Conservation (phyloP, 2,329 filamentous ascomycete genomes). For the Metarhizium humberi region DNA sequence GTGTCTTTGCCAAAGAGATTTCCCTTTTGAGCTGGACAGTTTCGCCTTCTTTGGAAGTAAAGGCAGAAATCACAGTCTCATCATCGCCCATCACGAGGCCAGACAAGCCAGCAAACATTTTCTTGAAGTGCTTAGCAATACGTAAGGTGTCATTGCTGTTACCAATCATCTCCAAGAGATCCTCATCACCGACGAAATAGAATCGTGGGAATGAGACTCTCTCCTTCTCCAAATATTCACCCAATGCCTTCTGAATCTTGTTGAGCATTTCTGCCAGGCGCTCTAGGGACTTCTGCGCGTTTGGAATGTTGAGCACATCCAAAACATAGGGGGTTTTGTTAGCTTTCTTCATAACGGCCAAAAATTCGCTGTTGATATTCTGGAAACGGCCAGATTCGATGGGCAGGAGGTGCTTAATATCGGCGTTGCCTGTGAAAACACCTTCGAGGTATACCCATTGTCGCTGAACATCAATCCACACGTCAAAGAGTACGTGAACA, state of each 20-base stretch:
- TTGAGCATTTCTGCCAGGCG: slow-evolving; percentile 92
- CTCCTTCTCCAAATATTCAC: slow-evolving; percentile 97
- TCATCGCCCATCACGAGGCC: slow-evolving; percentile 80
- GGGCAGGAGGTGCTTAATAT: slow-evolving; percentile 95
- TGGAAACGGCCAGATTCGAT: slow-evolving; percentile 96
- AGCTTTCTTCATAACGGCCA: slow-evolving; percentile 99
- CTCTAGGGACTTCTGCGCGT: slow-evolving; percentile 92
- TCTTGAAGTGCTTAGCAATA: slow-evolving; percentile 97
- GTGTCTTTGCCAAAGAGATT: slow-evolving; percentile 86
- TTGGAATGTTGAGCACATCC: slow-evolving; percentile 90
- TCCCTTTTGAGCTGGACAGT: slow-evolving; percentile 79
- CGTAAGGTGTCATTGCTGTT: slow-evolving; percentile 97
- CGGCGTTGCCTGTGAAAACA: slow-evolving; percentile 95
- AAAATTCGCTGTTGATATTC: slow-evolving; percentile 98
- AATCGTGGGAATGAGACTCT: slow-evolving; percentile 96
- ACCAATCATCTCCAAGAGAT: slow-evolving; percentile 96
- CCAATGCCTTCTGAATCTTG: slow-evolving; percentile 98
- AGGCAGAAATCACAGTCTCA: slow-evolving; percentile 78
- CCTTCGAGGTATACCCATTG: slow-evolving; percentile 99
- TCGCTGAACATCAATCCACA: slow-evolving; percentile 99
- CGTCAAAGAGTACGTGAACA: slow-evolving; percentile 94
- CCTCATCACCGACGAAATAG: slow-evolving; percentile 98
- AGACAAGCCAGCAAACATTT: slow-evolving; percentile 97
- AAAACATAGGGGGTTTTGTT: slow-evolving; percentile 93
- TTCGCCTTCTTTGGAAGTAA: slow-evolving; percentile 93